These are phyloP conservation scores for Carpinus fangiana DNA, from an alignment of 306 rosid species.

Conservation along the genomic window DNA sequence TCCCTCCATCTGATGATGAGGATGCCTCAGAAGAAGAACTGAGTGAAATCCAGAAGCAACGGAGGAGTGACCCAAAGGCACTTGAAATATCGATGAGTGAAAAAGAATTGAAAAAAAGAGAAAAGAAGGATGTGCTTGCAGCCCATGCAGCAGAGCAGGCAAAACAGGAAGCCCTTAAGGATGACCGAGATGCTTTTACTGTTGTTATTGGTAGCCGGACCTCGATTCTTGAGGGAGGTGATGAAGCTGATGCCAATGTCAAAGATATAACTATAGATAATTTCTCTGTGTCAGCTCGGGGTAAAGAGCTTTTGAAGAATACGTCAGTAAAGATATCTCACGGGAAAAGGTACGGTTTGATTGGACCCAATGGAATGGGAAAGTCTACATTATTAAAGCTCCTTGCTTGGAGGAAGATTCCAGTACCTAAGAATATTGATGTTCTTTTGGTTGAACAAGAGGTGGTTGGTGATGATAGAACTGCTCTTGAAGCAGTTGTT, in stretches of 20 bases:
- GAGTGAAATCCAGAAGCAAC: conserved; percentile 6
- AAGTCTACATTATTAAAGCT: conserved; percentile 80
- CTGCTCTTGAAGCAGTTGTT: conserved; percentile 69
- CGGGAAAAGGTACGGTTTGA: conserved; percentile 67
- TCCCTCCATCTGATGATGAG: conserved; percentile 50
- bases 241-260: conserved; percentile 59
- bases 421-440: conserved; percentile 78
- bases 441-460: conserved; percentile 82
- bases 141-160: conserved; percentile 52
- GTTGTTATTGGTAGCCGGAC: conserved; percentile 66
- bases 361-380: conserved; percentile 77
- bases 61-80: conserved; percentile 33
- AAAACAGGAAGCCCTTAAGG: conserved; percentile 59
- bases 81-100: conserved; percentile 46
- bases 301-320: conserved; percentile 57
- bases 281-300: conserved; percentile 55
- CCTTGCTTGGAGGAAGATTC: conserved; percentile 90
- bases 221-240: conserved; percentile 61
- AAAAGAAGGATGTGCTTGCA: conserved; percentile 59
- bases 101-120: conserved; percentile 53
- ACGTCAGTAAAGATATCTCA: conserved; percentile 60
- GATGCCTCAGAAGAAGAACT: conserved; percentile 25
- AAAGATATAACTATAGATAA: conserved; percentile 54
- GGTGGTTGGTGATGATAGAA: conserved; percentile 72
- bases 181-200: conserved; percentile 78